Evolutionary conservation across 75 land plant species (phyloP), one percentile per base, ranked within the genome.

Genomic region (Pinus taeda): DNA sequence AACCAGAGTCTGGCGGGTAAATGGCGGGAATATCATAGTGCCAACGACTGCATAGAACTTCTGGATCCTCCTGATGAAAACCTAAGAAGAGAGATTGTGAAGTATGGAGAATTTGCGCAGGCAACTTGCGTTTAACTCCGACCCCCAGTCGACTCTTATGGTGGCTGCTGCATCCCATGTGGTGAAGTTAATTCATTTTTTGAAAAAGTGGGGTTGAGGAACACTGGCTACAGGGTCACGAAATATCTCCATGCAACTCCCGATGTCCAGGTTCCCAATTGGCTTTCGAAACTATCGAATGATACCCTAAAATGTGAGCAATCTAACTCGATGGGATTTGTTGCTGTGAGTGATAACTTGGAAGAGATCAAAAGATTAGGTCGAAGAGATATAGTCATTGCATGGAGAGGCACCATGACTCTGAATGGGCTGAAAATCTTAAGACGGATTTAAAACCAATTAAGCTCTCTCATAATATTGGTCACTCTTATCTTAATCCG

Each of bases 241-340:
- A 73, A 94, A 21, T 92, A 95, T 77, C 82, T 95, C 74, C 90
- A 86, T 79, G 89, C 90, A 21, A 81, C 93, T 26, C 75, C 83
- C 80, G 66, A 92, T 63, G 63, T 49, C 53, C 2, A 74, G 13
- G 77, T 81, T 70, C 76, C 82, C 7, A 56, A 81, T 6, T 56
- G 77, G 13, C 83, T 90, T 86, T 84, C 86, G 84, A 60, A 71
- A 88, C 87, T 20, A 49, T 49, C 53, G 11, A 49, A 49, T 49
- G 53, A 49, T 49, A 49, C 53, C 53, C 9, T 49, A 0, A 49
- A 65, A 20, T 18, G 22, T 6, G n/a, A 21, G 62, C 73, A 72
- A 66, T 82, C 90, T 26, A 90, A 83, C 85, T 93, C 90, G 93
- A 85, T 90, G 60, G 95, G 95, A 2, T 93, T 77, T 72, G 92